phyloP scores from a whole-genome alignment of 495 filamentous ascomycete genomes.

The Penicillium maclennaniae region DNA sequence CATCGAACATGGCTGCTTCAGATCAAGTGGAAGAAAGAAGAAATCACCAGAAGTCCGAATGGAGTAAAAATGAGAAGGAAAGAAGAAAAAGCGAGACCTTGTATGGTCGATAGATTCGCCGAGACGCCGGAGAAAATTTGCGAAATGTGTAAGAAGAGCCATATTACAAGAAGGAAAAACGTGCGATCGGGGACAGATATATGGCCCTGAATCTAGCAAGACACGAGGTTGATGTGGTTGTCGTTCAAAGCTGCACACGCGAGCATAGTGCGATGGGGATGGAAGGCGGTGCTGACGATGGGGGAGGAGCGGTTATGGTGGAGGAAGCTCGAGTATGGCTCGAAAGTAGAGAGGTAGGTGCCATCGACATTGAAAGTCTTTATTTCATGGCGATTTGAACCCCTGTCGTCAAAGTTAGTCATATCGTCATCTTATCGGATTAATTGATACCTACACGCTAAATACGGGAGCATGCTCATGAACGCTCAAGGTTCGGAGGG shows the following conservation, averaged over 20 bases:
- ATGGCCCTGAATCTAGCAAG: constrained; percentile 30
- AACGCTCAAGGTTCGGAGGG: constrained; percentile 78
- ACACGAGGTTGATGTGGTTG: constrained; percentile 45
- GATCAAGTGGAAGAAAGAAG: neutral
- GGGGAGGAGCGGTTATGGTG: constrained; percentile 71
- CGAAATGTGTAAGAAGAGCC: constrained; percentile 7
- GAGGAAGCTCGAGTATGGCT: constrained; percentile 86
- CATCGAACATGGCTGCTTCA: constrained; percentile 1
- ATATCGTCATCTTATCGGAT: neutral
- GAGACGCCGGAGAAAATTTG: constrained; percentile 15
- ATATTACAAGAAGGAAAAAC: constrained; percentile 13
- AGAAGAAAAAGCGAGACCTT: neutral
- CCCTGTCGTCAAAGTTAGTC: constrained; percentile 48
- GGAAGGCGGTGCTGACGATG: constrained; percentile 87
- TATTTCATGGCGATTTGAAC: constrained; percentile 80
- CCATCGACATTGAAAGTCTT: constrained; percentile 89
- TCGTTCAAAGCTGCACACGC: constrained; percentile 65
- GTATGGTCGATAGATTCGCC: constrained; percentile 5
- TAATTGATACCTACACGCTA: constrained; percentile 67
- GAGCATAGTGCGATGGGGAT: constrained; percentile 90
- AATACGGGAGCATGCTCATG: constrained; percentile 98
- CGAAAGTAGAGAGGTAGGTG: constrained; percentile 67
- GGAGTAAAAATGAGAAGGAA: neutral
- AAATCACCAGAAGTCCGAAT: neutral
- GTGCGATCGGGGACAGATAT: constrained; percentile 1